Evolutionary conservation across 306 rosid species (phyloP).

Genomic region (Senna siamea): DNA sequence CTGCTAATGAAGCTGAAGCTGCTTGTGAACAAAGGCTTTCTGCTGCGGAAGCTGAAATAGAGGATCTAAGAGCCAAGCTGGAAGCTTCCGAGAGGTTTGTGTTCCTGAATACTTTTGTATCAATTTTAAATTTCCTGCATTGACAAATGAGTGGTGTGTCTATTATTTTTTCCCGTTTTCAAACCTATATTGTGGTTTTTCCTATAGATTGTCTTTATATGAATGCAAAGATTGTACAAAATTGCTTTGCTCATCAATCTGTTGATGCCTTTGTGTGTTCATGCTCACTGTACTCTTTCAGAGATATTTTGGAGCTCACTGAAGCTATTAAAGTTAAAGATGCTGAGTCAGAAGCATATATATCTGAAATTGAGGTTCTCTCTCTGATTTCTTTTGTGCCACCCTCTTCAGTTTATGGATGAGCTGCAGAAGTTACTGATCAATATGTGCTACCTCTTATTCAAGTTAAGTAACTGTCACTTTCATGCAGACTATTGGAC

Average conservation of each 20-base stretch:
- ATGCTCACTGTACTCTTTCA: constrained; percentile 40
- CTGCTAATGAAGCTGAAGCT: constrained; percentile 96
- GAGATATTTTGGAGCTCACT: constrained; percentile 76
- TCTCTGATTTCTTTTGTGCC: constrained; percentile 16
- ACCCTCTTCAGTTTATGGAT: neutral
- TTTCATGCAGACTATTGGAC: constrained; percentile 84
- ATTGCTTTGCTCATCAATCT: constrained; percentile 22
- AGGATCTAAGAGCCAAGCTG: constrained; percentile 68
- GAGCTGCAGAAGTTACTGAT: constrained; percentile 12
- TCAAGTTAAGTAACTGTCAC: constrained; percentile 27
- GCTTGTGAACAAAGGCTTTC: constrained; percentile 90
- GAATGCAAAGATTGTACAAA: constrained; percentile 26
- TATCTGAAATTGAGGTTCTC: constrained; percentile 93
- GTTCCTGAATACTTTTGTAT: constrained; percentile 23
- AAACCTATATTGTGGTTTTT: constrained; percentile 27
- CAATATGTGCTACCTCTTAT: neutral
- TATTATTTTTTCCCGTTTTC: constrained; percentile 11
- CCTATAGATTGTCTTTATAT: neutral
- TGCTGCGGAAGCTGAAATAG: constrained; percentile 81
- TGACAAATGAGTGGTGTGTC: constrained; percentile 28
- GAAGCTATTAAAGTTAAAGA: constrained; percentile 89
- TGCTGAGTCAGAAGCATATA: constrained; percentile 83
- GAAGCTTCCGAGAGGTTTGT: constrained; percentile 83
- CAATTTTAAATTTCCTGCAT: constrained; percentile 29
- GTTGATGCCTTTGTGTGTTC: constrained; percentile 28